These are phyloP conservation scores for Saposhnikovia divaricata DNA, from an alignment of 129 eudicot genomes.

Conservation along the genomic window DNA sequence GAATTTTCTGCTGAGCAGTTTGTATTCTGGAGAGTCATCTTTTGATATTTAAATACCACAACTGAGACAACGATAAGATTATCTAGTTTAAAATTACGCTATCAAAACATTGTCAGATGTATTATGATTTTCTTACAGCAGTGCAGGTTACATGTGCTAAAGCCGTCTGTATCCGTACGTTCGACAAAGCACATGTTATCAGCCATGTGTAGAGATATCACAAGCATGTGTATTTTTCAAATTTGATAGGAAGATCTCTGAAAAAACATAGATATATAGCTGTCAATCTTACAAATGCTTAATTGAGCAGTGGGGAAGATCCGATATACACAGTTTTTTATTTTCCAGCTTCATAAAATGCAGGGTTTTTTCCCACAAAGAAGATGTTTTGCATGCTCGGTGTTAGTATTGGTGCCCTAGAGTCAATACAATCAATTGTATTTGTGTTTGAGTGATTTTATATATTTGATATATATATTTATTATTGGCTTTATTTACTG, in stretches of 20 bases:
- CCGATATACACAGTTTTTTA: too few species aligned
- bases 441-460: too few species aligned
- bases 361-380: background rate
- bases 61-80: background rate
- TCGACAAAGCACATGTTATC: background rate
- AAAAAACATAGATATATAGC: background rate
- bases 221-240: background rate
- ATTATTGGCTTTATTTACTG: too few species aligned
- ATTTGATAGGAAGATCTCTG: background rate
- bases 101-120: background rate
- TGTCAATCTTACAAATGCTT: background rate
- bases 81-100: background rate
- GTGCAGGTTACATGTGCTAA: background rate
- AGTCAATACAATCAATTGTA: too few species aligned
- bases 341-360: background rate
- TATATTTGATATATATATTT: too few species aligned
- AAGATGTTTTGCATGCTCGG: background rate
- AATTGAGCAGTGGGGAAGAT: background rate
- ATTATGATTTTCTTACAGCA: background rate
- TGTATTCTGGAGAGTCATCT: background rate
- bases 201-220: background rate
- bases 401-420: too few species aligned
- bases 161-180: background rate
- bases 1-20: background rate
- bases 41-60: background rate